Evolutionary conservation across 2,329 filamentous ascomycete species (phyloP).

Genomic region (Aspergillus ibericus): DNA sequence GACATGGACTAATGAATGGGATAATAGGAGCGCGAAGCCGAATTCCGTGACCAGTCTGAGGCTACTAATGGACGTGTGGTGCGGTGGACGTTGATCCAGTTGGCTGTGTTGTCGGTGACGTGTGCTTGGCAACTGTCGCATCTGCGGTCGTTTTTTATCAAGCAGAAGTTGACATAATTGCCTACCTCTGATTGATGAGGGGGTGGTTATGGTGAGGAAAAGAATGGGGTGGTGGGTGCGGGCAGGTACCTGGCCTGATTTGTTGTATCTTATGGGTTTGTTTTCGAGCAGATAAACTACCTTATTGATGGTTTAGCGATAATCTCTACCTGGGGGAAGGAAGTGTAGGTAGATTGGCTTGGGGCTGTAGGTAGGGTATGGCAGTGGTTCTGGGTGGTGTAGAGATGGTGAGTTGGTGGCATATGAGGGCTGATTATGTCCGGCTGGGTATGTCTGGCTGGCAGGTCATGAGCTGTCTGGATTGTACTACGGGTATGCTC

Average conservation of each 20-base stretch:
- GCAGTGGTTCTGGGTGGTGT: too few species aligned
- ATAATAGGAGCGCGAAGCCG: conserved; percentile 84
- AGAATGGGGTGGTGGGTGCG: not conserved
- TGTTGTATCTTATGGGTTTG: not conserved
- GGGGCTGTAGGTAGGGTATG: too few species aligned
- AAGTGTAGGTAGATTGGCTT: too few species aligned
- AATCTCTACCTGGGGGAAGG: not conserved
- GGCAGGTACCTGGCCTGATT: not conserved
- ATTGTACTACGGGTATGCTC: too few species aligned
- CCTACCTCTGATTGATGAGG: too few species aligned
- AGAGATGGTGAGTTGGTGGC: not conserved
- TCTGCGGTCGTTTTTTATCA: conserved; percentile 97
- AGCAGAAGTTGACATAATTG: conserved; percentile 98
- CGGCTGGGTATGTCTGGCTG: too few species aligned
- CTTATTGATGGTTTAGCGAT: conserved; percentile 3
- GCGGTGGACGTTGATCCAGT: conserved; percentile 89
- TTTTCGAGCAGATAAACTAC: not conserved
- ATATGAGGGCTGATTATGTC: too few species aligned
- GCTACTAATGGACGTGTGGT: conserved; percentile 87
- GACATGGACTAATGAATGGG: not conserved
- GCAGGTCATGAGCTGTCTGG: too few species aligned
- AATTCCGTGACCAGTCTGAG: conserved; percentile 98
- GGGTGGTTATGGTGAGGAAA: not conserved
- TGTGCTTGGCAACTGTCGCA: conserved; percentile 98
- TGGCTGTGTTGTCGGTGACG: conserved; percentile 78